Evolutionary conservation across 345 rosid genomes (phyloP).

Genomic region (Gossypium ekmanianum): DNA sequence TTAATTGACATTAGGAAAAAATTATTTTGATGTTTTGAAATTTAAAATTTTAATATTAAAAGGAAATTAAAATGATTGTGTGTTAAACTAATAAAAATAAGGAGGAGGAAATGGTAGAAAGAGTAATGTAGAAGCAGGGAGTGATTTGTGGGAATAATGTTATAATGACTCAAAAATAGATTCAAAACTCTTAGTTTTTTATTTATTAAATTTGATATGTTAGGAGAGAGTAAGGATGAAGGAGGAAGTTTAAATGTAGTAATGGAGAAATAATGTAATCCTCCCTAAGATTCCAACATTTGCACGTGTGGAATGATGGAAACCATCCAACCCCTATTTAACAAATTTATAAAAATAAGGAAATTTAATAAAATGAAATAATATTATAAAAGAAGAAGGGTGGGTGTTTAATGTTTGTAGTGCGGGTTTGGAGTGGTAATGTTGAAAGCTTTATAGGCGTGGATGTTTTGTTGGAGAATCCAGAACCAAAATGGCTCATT

Average conservation of each 20-base stretch:
- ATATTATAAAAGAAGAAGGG: neutral
- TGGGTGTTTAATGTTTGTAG: neutral
- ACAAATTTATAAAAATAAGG: neutral
- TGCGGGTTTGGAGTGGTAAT: constrained; percentile 26
- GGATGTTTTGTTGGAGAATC: constrained; percentile 70
- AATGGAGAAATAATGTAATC: neutral
- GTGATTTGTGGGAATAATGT: constrained; percentile 1
- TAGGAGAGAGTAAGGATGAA: neutral
- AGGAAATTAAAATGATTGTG: too few species aligned
- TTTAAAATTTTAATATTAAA: too few species aligned
- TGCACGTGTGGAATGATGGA: neutral
- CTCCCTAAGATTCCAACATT: neutral
- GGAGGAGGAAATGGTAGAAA: neutral
- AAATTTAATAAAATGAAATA: too few species aligned
- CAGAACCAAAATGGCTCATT: constrained; percentile 58
- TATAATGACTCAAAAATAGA: neutral
- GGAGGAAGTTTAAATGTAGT: neutral
- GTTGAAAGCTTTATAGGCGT: constrained; percentile 50
- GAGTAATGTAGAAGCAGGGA: neutral
- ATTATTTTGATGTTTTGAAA: too few species aligned
- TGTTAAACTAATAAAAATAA: too few species aligned
- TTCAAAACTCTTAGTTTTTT: too few species aligned
- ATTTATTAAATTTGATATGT: neutral
- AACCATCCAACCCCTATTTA: neutral
- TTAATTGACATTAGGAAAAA: too few species aligned